Base-by-base conservation (phyloP, 805 yeast species). In the Candida germanica region DNA sequence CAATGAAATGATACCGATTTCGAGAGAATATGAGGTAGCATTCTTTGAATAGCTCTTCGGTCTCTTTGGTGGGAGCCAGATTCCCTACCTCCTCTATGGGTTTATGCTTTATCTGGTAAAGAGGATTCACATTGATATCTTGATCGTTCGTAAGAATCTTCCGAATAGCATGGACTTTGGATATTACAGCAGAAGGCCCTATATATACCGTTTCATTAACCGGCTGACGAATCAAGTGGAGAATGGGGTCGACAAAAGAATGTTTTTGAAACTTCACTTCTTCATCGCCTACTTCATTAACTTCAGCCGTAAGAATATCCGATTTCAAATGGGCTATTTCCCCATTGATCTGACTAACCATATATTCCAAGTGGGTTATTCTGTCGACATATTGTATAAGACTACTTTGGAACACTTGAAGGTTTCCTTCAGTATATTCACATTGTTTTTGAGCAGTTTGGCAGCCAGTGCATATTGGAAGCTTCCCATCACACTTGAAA, bases 111-210 rank as follows among this genome's bases (percentile, higher is more conserved):
- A 22, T 13, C 21, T 29, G 34, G 4, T 14, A 21, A 6, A 37
- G 15, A 11, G 36, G 37, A 12, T 19, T 23, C 5, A 22, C 13
- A 17, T 26, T 29, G 11, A 35, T 17, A 6, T 39, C 36, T 28
- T 39, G 35, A 6, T 35, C 45, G 18, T 41, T 38, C 4, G 42
- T 41, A 11, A 41, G 27, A 9, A 41, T 38, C 15, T 36, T 48
- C 29, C 48, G 38, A n/a, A 50, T 49, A 3, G 51, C 46, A 18
- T 50, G 51, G 11, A 50, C 55, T 39, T 50, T 50, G 13, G 52
- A 46, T 6, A 50, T 49, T 2, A 50, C 48, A 3, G 55, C 55
- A 2, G 54, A 37, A 19, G 46, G 41, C 9, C 55, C 55, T 2
- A 50, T 48, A 33, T 49, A 44, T 6, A 52, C 33, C 18, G 43